Evolutionary conservation across 192 early-diverging fungal species (phyloP).

Genomic region (Spizellomyces sp.): DNA sequence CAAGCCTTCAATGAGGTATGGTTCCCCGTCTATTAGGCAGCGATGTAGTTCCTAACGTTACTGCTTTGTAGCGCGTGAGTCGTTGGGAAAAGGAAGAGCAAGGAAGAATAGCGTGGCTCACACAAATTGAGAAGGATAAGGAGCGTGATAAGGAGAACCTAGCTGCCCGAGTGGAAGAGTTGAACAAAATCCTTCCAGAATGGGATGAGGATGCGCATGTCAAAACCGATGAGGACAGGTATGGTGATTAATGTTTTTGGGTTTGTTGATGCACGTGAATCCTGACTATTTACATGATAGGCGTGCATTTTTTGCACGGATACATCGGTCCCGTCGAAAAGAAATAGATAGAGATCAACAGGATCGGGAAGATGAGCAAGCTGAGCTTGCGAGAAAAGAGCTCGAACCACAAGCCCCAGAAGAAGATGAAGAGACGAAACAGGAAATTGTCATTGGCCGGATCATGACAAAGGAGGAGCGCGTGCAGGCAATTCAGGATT

Average conservation of each 20-base stretch:
- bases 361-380: slow-evolving; percentile 56
- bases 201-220: slow-evolving; percentile 77
- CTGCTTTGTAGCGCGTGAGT: slow-evolving; percentile 52
- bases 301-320: slow-evolving; percentile 18
- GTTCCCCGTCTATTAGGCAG: not conserved
- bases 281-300: not conserved
- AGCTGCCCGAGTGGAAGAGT: slow-evolving; percentile 41
- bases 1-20: slow-evolving; percentile 48
- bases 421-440: slow-evolving; percentile 39
- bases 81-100: slow-evolving; percentile 67
- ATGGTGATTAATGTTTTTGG: not conserved
- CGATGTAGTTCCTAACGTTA: not conserved
- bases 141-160: slow-evolving; percentile 54
- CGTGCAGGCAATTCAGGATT: slow-evolving; percentile 60
- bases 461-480: slow-evolving; percentile 74
- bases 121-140: slow-evolving; percentile 39
- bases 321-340: slow-evolving; percentile 14
- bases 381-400: slow-evolving; percentile 51
- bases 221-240: slow-evolving; percentile 38
- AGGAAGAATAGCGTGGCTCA: slow-evolving; percentile 28
- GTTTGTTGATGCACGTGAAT: too few relatives aligned
- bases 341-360: slow-evolving; percentile 43
- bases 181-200: slow-evolving; percentile 50
- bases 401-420: slow-evolving; percentile 1
- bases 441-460: slow-evolving; percentile 46